Conservation (phyloP, 768 basidiomycete genomes). For the Phylloporus sp. region DNA sequence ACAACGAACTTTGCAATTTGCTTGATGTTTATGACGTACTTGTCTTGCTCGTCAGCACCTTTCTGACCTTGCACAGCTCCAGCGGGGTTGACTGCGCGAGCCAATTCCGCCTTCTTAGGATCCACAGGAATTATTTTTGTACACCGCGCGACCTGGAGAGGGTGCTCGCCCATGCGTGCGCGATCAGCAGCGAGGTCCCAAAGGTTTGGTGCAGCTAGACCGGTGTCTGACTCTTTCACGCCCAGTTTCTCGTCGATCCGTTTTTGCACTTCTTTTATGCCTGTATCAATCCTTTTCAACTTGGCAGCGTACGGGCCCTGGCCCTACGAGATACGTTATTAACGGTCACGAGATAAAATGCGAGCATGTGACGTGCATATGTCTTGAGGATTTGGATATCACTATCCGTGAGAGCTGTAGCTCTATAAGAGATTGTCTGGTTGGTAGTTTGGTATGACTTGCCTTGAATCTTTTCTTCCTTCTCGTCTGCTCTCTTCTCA, state of each 20-base stretch:
- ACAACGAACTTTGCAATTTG: constrained; percentile 99
- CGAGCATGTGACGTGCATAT: constrained; percentile 56
- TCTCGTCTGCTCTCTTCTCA: constrained; percentile 81
- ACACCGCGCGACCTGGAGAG: constrained; percentile 94
- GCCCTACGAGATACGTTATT: constrained; percentile 49
- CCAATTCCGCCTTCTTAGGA: constrained; percentile 67
- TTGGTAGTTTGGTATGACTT: constrained; percentile 25
- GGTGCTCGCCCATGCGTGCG: constrained; percentile 87
- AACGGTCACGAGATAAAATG: background rate
- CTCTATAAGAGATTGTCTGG: constrained; percentile 4
- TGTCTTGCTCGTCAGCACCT: constrained; percentile 97
- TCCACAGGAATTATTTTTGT: constrained; percentile 95
- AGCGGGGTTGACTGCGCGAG: constrained; percentile 69
- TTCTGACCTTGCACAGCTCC: constrained; percentile 84
- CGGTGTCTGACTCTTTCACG: constrained; percentile 98
- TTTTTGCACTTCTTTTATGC: constrained; percentile 95
- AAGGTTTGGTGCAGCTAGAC: constrained; percentile 91
- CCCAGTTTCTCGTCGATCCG: constrained; percentile 98
- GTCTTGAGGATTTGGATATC: constrained; percentile 99
- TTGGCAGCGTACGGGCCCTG: constrained; percentile 95
- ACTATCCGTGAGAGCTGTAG: constrained; percentile 86
- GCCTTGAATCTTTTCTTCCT: constrained; percentile 91
- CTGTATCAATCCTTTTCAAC: constrained; percentile 83
- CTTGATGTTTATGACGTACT: constrained; percentile 99
- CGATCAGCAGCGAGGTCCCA: constrained; percentile 96